Conservation (phyloP, 139 green algal genomes). For the Auxenochlorella protothecoides region DNA sequence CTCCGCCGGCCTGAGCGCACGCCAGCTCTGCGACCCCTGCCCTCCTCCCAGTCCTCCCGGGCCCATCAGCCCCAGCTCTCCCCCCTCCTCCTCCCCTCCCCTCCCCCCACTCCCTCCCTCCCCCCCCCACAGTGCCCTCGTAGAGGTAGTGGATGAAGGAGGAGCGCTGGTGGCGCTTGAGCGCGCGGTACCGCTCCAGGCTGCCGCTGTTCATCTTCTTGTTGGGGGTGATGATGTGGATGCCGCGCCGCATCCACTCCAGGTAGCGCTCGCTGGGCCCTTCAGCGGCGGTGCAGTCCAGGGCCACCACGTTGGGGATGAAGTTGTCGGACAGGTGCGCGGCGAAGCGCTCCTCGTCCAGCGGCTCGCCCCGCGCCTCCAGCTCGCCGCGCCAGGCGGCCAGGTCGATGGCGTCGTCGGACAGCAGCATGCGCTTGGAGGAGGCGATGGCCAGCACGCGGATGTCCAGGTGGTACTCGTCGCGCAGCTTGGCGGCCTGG, state of each 20-base stretch:
- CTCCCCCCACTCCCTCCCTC: background rate
- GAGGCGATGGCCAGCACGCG: constrained; percentile 71
- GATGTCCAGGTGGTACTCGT: constrained; percentile 80
- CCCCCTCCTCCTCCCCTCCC: too few relatives aligned
- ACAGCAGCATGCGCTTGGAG: constrained; percentile 69
- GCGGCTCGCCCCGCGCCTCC: constrained; percentile 14
- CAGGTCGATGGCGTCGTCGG: constrained; percentile 63
- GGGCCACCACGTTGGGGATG: constrained; percentile 88
- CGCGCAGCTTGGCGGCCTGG: constrained; percentile 49
- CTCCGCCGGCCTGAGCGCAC: too few relatives aligned
- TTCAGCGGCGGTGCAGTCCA: constrained; percentile 89
- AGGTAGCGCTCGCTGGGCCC: constrained; percentile 53
- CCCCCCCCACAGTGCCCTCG: constrained; percentile 84
- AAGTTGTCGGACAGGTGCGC: constrained; percentile 54
- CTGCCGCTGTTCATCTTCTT: constrained; percentile 90
- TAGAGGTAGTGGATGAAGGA: constrained; percentile 97
- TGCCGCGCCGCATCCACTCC: constrained; percentile 79
- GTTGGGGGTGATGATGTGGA: constrained; percentile 91
- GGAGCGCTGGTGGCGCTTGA: constrained; percentile 70
- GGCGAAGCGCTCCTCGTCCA: constrained; percentile 51
- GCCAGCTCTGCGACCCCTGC: too few relatives aligned
- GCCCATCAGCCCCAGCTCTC: background rate
- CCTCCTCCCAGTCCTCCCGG: background rate
- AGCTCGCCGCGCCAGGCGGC: constrained; percentile 63
- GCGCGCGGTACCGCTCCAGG: constrained; percentile 64